phyloP scores from a whole-genome alignment of 1,284 basidiomycete species.

The Neotropicomus parvogracilis region DNA sequence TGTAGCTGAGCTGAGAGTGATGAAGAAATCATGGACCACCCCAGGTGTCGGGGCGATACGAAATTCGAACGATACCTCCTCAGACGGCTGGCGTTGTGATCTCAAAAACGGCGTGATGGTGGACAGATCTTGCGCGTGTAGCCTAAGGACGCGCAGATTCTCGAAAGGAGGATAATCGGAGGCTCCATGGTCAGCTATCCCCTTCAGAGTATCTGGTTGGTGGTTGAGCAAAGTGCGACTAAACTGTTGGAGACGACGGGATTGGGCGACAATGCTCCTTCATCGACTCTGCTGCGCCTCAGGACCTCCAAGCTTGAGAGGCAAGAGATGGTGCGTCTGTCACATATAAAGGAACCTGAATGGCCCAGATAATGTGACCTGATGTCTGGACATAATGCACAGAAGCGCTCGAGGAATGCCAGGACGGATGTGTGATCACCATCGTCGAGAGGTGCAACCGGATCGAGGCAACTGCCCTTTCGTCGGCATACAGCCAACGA shows the following conservation, averaged over 20 bases:
- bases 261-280: neutral
- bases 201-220: neutral
- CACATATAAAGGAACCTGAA: neutral
- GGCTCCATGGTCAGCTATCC: neutral
- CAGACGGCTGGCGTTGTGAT: neutral
- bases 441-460: slow-evolving; percentile 6
- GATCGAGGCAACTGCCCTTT: neutral
- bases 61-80: neutral
- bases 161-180: neutral
- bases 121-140: neutral
- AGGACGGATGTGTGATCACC: neutral
- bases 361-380: slow-evolving; percentile 5
- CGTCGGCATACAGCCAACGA: neutral
- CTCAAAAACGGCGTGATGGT: neutral
- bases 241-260: neutral
- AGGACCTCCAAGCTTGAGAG: neutral
- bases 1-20: neutral
- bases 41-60: neutral
- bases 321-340: neutral
- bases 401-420: slow-evolving; percentile 5
- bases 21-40: neutral
- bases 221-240: neutral
- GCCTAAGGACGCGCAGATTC: neutral
- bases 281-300: neutral
- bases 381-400: slow-evolving; percentile 13